A percentile compares a stretch with the other conserved stretches of the same genome.
Evolutionary conservation across 2,329 filamentous ascomycete genomes (phyloP).

Genomic region (Helotiales sp.): DNA sequence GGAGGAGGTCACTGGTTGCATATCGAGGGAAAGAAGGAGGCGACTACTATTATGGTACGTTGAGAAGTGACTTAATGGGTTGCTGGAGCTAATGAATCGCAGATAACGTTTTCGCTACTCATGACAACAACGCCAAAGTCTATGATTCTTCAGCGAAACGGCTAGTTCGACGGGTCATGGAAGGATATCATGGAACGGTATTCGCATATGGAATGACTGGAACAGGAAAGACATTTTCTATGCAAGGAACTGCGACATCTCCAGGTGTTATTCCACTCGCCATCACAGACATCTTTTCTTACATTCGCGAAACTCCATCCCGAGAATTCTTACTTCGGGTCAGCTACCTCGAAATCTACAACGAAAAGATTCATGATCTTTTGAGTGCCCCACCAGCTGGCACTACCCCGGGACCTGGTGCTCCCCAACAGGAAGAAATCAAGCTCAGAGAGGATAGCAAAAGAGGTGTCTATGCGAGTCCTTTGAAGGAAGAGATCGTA

Average conservation of each 20-base stretch:
- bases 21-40: slow-evolving; percentile 89
- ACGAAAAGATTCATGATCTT: slow-evolving; percentile 94
- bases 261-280: slow-evolving; percentile 96
- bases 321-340: slow-evolving; percentile 93
- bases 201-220: slow-evolving; percentile 99
- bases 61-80: background rate
- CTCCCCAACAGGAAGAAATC: slow-evolving; percentile 82
- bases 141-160: slow-evolving; percentile 95
- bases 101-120: slow-evolving; percentile 96
- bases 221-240: slow-evolving; percentile 98
- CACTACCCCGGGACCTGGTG: slow-evolving; percentile 57
- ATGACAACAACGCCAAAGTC: slow-evolving; percentile 92
- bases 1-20: slow-evolving; percentile 78
- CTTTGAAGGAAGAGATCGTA: slow-evolving; percentile 96
- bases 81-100: slow-evolving; percentile 31
- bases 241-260: slow-evolving; percentile 96
- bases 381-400: slow-evolving; percentile 72
- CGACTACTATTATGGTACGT: slow-evolving; percentile 87
- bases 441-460: slow-evolving; percentile 97
- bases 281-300: slow-evolving; percentile 99
- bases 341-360: slow-evolving; percentile 98
- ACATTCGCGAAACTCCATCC: slow-evolving; percentile 94
- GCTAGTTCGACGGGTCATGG: slow-evolving; percentile 94
- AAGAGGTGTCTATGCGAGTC: slow-evolving; percentile 93
- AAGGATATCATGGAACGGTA: slow-evolving; percentile 97